Conservation (phyloP, 306 rosid species). For the Urtica urens region DNA sequence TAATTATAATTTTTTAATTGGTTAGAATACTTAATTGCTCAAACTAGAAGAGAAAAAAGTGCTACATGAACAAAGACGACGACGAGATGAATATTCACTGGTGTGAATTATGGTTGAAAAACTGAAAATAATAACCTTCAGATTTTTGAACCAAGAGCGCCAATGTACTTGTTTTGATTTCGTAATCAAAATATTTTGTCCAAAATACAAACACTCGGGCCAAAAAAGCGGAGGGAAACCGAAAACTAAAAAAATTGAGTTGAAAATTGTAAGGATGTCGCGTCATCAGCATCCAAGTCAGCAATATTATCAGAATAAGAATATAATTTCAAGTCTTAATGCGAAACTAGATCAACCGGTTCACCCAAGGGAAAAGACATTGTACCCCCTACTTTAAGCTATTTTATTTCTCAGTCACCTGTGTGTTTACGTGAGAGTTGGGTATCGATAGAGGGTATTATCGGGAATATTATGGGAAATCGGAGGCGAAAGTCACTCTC, state of each 20-base stretch:
- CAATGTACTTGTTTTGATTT: not conserved
- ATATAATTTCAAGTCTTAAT: not conserved
- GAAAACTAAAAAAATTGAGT: not conserved
- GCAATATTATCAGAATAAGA: not conserved
- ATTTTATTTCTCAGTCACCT: not conserved
- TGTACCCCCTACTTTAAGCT: not conserved
- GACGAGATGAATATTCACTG: too few relatives aligned
- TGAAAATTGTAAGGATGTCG: not conserved
- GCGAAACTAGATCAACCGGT: not conserved
- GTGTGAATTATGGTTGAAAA: too few relatives aligned
- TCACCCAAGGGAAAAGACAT: not conserved
- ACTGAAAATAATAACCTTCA: not conserved
- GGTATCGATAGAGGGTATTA: not conserved
- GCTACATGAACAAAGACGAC: too few relatives aligned
- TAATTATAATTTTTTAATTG: too few relatives aligned
- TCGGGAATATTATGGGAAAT: not conserved
- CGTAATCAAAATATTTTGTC: not conserved
- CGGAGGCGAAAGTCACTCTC: not conserved
- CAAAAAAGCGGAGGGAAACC: not conserved
- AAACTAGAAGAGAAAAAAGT: too few relatives aligned
- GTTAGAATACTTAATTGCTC: too few relatives aligned
- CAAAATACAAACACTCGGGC: not conserved
- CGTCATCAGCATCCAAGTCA: not conserved
- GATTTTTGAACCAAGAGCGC: slow-evolving; percentile 2
- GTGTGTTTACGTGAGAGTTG: not conserved